A percentile compares a stretch with the other conserved stretches of the same genome.
Evolutionary conservation across 345 rosid species (phyloP).

Genomic region (Boechera stricta): DNA sequence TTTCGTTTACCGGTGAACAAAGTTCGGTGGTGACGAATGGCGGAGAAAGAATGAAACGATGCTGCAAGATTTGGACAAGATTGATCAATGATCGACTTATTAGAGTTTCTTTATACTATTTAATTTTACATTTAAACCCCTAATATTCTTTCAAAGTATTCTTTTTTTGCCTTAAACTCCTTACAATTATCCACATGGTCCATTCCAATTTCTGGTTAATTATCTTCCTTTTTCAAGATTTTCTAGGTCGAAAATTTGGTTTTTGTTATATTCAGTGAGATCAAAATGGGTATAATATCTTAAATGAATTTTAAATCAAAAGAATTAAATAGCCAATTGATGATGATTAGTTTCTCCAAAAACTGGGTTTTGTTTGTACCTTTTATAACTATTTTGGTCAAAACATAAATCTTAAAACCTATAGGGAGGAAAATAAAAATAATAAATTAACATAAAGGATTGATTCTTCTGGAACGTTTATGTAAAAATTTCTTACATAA

Average conservation of each 20-base stretch:
- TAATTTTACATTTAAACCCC: not conserved
- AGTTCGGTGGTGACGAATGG: slow-evolving; percentile 14
- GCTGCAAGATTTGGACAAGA: not conserved
- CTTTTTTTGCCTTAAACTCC: not conserved
- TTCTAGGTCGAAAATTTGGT: not conserved
- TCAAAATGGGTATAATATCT: too few relatives aligned
- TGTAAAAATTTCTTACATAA: not conserved
- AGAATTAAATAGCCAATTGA: not conserved
- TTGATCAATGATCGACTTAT: not conserved
- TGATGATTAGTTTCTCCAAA: not conserved
- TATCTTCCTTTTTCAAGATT: not conserved
- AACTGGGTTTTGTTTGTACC: not conserved
- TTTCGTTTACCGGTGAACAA: slow-evolving; percentile 27
- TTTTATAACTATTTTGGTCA: not conserved
- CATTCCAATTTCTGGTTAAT: not conserved
- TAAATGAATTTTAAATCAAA: not conserved
- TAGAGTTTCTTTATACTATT: slow-evolving; percentile 18
- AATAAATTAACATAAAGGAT: not conserved
- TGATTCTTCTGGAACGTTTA: slow-evolving; percentile 3
- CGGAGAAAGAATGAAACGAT: slow-evolving; percentile 4
- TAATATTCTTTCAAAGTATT: not conserved
- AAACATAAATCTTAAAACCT: not conserved
- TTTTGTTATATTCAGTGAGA: not conserved
- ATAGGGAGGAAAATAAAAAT: not conserved
- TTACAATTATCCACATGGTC: too few relatives aligned